Evolutionary conservation across 2,329 filamentous ascomycete genomes (phyloP).

Genomic region (Scedosporium boydii): DNA sequence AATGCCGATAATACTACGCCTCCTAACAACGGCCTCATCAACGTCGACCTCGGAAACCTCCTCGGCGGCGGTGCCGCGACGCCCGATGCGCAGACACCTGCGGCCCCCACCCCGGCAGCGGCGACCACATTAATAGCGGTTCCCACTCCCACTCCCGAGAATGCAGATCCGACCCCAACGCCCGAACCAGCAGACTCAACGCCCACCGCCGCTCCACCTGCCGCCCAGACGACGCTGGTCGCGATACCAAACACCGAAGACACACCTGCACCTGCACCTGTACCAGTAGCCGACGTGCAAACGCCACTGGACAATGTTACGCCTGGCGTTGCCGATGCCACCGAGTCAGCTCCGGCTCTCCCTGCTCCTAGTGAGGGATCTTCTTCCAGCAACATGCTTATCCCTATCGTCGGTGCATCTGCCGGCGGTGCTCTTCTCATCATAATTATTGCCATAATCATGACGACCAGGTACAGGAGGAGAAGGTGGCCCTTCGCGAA

Average conservation of each 20-base stretch:
- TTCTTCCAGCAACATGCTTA: background rate
- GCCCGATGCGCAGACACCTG: background rate
- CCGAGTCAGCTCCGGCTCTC: background rate
- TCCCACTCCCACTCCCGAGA: background rate
- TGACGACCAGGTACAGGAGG: constrained; percentile 10
- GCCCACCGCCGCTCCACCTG: background rate
- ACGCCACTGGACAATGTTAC: background rate
- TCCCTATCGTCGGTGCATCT: constrained; percentile 8
- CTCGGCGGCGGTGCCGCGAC: background rate
- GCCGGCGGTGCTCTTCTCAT: constrained; percentile 9
- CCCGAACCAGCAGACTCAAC: background rate
- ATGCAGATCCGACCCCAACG: background rate
- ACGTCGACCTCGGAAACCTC: background rate
- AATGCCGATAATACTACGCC: background rate
- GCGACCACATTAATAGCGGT: background rate
- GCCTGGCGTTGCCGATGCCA: background rate
- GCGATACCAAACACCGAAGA: background rate
- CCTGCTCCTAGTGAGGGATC: background rate
- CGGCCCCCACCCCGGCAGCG: background rate
- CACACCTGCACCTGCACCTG: background rate
- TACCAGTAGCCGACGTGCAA: background rate
- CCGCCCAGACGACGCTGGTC: background rate
- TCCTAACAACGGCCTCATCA: background rate
- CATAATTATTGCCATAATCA: constrained; percentile 7
- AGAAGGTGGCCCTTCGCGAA: constrained; percentile 10